A percentile compares a stretch with the other conserved stretches of the same genome.
Conservation (phyloP, 2,329 filamentous ascomycete species). For the Nemania abortiva region DNA sequence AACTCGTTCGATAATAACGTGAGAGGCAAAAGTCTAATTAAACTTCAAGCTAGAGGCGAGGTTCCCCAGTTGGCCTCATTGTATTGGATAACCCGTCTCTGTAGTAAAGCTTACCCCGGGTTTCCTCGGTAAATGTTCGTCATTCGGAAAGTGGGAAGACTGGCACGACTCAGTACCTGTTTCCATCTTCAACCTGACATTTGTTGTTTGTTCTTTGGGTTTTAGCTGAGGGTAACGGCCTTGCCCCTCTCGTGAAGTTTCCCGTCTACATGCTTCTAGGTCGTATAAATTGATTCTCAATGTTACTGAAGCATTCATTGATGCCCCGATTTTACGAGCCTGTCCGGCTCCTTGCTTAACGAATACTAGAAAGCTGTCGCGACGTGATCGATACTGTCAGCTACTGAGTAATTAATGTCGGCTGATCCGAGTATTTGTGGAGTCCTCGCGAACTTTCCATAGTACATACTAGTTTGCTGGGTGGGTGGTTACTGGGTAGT, state of each 20-base stretch:
- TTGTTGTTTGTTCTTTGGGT: not conserved
- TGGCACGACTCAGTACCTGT: slow-evolving; percentile 13
- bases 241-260: not conserved
- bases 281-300: not conserved
- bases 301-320: not conserved
- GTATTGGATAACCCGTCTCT: not conserved
- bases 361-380: not conserved
- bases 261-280: not conserved
- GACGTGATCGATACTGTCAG: not conserved
- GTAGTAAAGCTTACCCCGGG: not conserved
- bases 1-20: not conserved
- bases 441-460: not conserved
- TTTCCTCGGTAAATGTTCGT: not conserved
- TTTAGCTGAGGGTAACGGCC: not conserved
- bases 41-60: slow-evolving; percentile 22
- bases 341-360: not conserved
- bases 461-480: not conserved
- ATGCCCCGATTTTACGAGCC: too few relatives aligned
- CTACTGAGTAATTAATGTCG: not conserved
- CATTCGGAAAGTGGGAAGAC: not conserved
- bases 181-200: not conserved
- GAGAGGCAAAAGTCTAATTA: slow-evolving; percentile 6
- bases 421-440: not conserved
- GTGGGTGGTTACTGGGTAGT: not conserved
- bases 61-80: not conserved